Evolutionary conservation across 75 land plant species (phyloP), one percentile per base, ranked within the genome.

Genomic region (Selaginella tamariscina): DNA sequence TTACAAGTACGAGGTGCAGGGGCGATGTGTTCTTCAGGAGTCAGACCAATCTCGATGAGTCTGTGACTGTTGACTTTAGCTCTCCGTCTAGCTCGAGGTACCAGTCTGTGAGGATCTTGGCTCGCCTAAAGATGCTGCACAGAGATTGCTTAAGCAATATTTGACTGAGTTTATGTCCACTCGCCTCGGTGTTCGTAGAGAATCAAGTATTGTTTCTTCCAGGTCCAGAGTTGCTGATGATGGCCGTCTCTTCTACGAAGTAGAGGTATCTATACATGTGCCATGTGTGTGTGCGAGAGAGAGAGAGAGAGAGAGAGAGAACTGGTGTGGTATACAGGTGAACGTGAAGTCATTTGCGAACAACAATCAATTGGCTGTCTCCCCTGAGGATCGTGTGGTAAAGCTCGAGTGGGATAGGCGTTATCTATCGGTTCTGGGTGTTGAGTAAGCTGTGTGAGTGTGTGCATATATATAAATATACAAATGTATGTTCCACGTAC

Each of bases 91-190:
- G 89, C 2, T 91, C 97, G 1, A 68, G 74, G 65, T 91, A 79
- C 74, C 82, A 82, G 56, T 80, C 82, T 55, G 80, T 91, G 74
- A 84, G 33, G 97, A 91, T 73, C 71, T 91, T 59, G 97, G 97
- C 23, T 65, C 82, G 0, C 97, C 97, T 2, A 66, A 84, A 29
- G 75, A 70, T 65, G 97, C 97, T 56, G 97, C 77, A 56, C 63
- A 84, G 74, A 84, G 80, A 59, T 85, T 91, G 2, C 78, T 91
- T 26, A 80, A 71, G 72, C 97, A 91, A 76, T 86, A 89, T 70
- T 65, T 89, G 59, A 89, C 85, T 30, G 97, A 91, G 72, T 86
- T 91, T 73, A 91, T 91, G 97, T 91, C 95, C 56, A 91, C 97
- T 0, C 80, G 97, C 57, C 78, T 91, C 32, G 97, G 97, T 1